Conservation (phyloP, 31 red algal species). For the Asparagopsis taxiformis region DNA sequence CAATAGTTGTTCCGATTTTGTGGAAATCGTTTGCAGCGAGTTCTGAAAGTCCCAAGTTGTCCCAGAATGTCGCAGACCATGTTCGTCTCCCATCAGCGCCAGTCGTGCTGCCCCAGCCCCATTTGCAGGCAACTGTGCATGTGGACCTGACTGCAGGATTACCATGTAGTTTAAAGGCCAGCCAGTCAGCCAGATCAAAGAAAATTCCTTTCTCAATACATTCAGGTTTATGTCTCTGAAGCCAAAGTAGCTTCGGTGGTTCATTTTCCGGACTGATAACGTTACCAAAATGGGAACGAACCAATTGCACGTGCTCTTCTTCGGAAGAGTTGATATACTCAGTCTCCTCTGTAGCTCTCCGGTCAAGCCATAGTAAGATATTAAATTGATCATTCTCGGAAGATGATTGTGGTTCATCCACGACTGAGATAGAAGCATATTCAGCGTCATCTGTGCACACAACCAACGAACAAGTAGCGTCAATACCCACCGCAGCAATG, state of each 20-base stretch:
- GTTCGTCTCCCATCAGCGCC: constrained; percentile 5
- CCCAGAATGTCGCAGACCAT: constrained; percentile 58
- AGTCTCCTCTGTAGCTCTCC: constrained; percentile 65
- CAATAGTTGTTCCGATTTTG: constrained; percentile 45
- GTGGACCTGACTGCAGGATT: constrained; percentile 20
- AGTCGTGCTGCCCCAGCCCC: constrained; percentile 71
- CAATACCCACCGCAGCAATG: constrained; percentile 52
- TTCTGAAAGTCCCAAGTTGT: constrained; percentile 36
- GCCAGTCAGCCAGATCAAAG: constrained; percentile 74
- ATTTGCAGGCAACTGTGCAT: constrained; percentile 74
- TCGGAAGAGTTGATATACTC: constrained; percentile 47
- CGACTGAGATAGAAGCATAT: constrained; percentile 15
- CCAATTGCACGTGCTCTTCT: constrained; percentile 14
- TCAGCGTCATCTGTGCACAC: constrained; percentile 37
- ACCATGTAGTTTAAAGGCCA: constrained; percentile 28
- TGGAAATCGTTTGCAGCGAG: constrained; percentile 32
- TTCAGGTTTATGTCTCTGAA: constrained; percentile 31
- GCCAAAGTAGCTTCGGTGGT: constrained; percentile 80
- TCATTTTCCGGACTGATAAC: constrained; percentile 80
- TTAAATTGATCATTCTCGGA: constrained; percentile 51
- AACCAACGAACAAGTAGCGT: constrained; percentile 84
- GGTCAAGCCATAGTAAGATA: constrained; percentile 86
- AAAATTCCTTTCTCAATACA: constrained; percentile 31
- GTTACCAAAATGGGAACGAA: constrained; percentile 55
- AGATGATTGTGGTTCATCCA: background rate